Evolutionary conservation across 1,139 yeast genomes (phyloP).

Genomic region (Magnusiomyces tetraspermus): DNA sequence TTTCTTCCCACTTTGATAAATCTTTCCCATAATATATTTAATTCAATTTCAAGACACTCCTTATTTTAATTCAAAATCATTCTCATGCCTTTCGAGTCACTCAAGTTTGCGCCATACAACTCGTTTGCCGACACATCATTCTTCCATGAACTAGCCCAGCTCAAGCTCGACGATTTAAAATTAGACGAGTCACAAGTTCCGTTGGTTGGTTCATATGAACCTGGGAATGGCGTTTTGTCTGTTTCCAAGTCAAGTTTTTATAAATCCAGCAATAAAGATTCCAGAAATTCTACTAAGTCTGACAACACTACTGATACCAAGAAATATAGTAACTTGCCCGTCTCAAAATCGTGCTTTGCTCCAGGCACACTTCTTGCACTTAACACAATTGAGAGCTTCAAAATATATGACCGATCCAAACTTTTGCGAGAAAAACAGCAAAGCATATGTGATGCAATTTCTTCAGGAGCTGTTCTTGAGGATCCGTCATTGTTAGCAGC

Average conservation of each 20-base stretch:
- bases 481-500: constrained; percentile 38
- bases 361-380: constrained; percentile 48
- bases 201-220: constrained; percentile 40
- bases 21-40: too few species aligned
- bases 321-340: too few species aligned
- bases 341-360: constrained; percentile 14
- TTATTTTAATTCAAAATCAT: too few species aligned
- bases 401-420: constrained; percentile 49
- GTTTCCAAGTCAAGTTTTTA: constrained; percentile 24
- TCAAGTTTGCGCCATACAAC: constrained; percentile 45
- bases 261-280: too few species aligned
- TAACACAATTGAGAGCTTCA: constrained; percentile 82
- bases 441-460: constrained; percentile 27
- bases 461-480: constrained; percentile 28
- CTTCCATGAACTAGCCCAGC: constrained; percentile 59
- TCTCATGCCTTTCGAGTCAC: too few species aligned
- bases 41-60: too few species aligned
- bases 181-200: constrained; percentile 42
- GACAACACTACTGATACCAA: too few species aligned
- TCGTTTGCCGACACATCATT: constrained; percentile 82
- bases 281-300: too few species aligned
- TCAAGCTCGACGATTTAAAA: constrained; percentile 59
- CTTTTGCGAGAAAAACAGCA: constrained; percentile 44
- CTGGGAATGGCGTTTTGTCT: constrained; percentile 28
- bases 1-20: too few species aligned